These are phyloP conservation scores for Uronychia setigera DNA, from an alignment of 73 alveolate species.

Conservation along the genomic window DNA sequence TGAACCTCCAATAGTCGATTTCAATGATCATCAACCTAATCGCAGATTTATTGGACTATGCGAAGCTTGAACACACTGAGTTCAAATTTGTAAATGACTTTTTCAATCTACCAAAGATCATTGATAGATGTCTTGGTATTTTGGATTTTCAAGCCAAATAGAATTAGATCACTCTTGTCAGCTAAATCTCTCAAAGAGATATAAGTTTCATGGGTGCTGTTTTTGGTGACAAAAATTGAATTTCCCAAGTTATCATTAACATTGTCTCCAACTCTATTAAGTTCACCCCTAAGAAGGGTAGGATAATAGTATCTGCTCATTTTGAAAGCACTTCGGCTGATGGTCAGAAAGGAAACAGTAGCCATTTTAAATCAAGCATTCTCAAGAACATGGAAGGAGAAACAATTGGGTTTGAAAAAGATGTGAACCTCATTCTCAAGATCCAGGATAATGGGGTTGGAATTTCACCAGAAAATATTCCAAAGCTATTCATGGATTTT, in stretches of 20 bases:
- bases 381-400: neutral
- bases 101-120: slow-evolving; percentile 27
- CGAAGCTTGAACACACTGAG: slow-evolving; percentile 29
- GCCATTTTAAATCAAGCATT: neutral
- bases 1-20: slow-evolving; percentile 12
- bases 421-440: neutral
- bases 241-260: slow-evolving; percentile 15
- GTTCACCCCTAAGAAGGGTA: slow-evolving; percentile 31
- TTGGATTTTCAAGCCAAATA: slow-evolving; percentile 31
- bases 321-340: neutral
- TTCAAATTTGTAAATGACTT: slow-evolving; percentile 10
- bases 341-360: too few species aligned
- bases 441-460: too few species aligned
- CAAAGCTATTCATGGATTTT: too few species aligned
- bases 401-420: slow-evolving; percentile 6
- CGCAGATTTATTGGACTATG: slow-evolving; percentile 44
- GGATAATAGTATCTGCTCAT: neutral
- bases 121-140: slow-evolving; percentile 34
- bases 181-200: neutral
- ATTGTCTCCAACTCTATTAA: slow-evolving; percentile 29
- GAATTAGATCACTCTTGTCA: slow-evolving; percentile 23
- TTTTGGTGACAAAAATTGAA: slow-evolving; percentile 34
- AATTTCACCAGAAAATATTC: too few species aligned
- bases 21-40: slow-evolving; percentile 40
- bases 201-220: neutral